Base-by-base conservation (phyloP, 179 eudicot species). In the Silene vulgaris region DNA sequence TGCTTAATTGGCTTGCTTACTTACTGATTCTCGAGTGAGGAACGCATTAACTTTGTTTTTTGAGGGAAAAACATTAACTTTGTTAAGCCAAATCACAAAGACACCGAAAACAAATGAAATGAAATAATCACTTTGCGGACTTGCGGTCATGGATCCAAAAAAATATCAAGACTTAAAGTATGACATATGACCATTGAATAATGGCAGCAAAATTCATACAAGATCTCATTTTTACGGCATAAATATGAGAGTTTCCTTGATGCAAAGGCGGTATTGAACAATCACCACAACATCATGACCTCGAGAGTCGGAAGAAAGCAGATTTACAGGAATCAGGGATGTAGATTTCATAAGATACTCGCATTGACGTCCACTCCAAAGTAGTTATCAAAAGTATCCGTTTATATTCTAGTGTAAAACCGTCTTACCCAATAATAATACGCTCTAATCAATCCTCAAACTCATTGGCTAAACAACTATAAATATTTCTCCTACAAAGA, bases 301-400 rank as follows among this genome's bases (percentile, higher is more conserved):
- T 32, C 4, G 37, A 37, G 45, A 37, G 45, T 37, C 5, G 7
- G 45, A 7, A 37, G 45, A 37, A 0, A 37, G 9, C 45, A 37
- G 45, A 37, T 37, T 37, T 7, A 37, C 45, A 37, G 21, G 63
- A 9, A 4, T 59, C 45, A 37, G 21, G 63, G 23, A 4, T 59
- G 11, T 19, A 3, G 43, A 65, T n/a, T 29, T 65, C 69, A 65
- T 29, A 28, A 65, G 43, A 29, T 16, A 29, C 43, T 13, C 71
- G n/a, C 72, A 67, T 67, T 68, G 56, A 68, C 72, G 40, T 17
- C 19, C 70, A 65, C 7, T 65, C 43, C 0, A 65, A 30, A 30
- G 35, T 30, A 30, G 35, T 2, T 30, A 30, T 30, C 35, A 30
- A 30, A 30, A 30, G 35, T 30, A 30, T 30, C 35, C 35, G 26